Percentiles rank a stretch among this genome's conserved stretches.
These are phyloP conservation scores for Calycina marina DNA, from an alignment of 2,329 filamentous ascomycete species.

Conservation along the genomic window DNA sequence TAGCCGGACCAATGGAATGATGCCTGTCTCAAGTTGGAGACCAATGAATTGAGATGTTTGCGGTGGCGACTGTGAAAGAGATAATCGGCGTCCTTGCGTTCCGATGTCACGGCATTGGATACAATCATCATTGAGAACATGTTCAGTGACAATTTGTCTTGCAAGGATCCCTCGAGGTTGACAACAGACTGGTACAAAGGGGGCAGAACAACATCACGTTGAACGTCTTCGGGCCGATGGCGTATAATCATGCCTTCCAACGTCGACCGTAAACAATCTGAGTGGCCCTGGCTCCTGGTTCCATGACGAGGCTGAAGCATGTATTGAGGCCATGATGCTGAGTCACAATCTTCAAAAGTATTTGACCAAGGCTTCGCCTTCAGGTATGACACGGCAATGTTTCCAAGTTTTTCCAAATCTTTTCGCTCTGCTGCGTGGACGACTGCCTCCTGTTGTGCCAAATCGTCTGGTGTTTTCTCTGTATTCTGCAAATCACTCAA, in stretches of 20 bases:
- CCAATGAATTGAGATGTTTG: constrained; percentile 50
- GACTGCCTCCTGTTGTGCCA: constrained; percentile 11
- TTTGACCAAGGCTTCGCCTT: constrained; percentile 69
- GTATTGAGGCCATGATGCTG: constrained; percentile 59
- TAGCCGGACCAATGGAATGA: constrained; percentile 77
- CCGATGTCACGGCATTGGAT: constrained; percentile 78
- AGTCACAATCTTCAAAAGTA: constrained; percentile 34
- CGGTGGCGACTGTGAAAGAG: constrained; percentile 70
- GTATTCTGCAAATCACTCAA: background rate
- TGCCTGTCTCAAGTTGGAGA: constrained; percentile 67
- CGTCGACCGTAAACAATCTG: constrained; percentile 49
- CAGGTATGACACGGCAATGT: constrained; percentile 56
- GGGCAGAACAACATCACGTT: constrained; percentile 50
- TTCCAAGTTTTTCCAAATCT: constrained; percentile 51
- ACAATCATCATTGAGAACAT: constrained; percentile 73
- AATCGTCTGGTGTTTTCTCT: constrained; percentile 24
- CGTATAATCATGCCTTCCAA: constrained; percentile 73
- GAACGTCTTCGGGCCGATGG: constrained; percentile 58
- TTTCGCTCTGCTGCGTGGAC: constrained; percentile 36
- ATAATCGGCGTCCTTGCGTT: constrained; percentile 71
- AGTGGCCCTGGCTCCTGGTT: constrained; percentile 37
- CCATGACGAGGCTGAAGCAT: constrained; percentile 44
- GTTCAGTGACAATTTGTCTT: constrained; percentile 72
- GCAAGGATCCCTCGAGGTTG: constrained; percentile 65
- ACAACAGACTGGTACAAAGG: constrained; percentile 57